phyloP scores from a whole-genome alignment of 805 yeast species.

The Lipomyces yamadae region DNA sequence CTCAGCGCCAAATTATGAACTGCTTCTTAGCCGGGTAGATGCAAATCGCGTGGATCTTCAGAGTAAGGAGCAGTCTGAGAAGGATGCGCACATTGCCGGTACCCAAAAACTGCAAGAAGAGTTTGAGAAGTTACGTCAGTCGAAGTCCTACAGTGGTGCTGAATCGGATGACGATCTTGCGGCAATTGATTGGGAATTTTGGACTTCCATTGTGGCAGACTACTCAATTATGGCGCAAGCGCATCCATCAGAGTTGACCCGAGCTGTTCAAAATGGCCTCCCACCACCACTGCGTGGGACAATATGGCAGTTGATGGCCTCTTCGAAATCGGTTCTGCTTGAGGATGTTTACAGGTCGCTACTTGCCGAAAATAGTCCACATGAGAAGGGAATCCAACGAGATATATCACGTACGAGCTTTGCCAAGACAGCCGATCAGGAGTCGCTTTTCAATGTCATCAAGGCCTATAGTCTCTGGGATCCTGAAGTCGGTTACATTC shows the following conservation, averaged over 20 bases:
- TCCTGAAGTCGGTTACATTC: constrained; percentile 95
- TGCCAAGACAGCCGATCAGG: constrained; percentile 66
- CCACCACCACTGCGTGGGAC: constrained; percentile 87
- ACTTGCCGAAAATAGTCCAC: constrained; percentile 57
- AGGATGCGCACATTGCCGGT: constrained; percentile 58
- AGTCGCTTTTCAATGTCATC: constrained; percentile 72
- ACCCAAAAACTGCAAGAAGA: constrained; percentile 45
- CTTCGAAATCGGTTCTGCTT: constrained; percentile 67
- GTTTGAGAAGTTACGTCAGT: constrained; percentile 41
- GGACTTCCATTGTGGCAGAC: constrained; percentile 82
- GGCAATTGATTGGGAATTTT: constrained; percentile 54
- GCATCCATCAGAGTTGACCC: constrained; percentile 63
- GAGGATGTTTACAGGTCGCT: constrained; percentile 63
- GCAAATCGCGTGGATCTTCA: constrained; percentile 59
- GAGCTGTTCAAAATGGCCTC: constrained; percentile 72
- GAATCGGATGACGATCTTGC: constrained; percentile 50
- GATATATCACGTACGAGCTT: constrained; percentile 87
- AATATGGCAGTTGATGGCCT: constrained; percentile 88
- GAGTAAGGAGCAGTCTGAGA: constrained; percentile 56
- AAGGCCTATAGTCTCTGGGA: constrained; percentile 86
- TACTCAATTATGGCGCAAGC: constrained; percentile 68
- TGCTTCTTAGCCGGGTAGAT: constrained; percentile 63
- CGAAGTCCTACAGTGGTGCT: constrained; percentile 13
- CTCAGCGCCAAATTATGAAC: constrained; percentile 50
- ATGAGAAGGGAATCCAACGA: constrained; percentile 75